Evolutionary conservation across 1,139 yeast species (phyloP).

Genomic region (Yamadazyma jaroonii): DNA sequence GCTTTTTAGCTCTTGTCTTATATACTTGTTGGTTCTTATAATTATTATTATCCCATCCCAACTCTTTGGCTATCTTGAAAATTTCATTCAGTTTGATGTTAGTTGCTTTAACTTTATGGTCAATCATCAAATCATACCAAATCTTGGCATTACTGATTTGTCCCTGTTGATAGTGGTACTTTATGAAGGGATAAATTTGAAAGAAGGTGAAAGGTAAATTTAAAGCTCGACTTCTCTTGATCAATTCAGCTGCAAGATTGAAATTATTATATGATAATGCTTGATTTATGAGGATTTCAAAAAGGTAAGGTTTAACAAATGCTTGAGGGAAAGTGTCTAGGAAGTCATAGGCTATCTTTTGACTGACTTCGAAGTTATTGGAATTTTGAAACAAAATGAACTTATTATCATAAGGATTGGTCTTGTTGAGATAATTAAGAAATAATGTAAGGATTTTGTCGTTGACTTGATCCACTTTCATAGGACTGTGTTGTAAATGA

Average conservation of each 20-base stretch:
- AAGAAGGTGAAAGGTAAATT: conserved; percentile 37
- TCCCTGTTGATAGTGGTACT: conserved; percentile 31
- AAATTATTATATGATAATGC: conserved; percentile 31
- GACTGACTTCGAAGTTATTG: conserved; percentile 29
- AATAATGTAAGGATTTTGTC: conserved; percentile 31
- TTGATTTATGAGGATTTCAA: conserved; percentile 31
- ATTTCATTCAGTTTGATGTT: conserved; percentile 30
- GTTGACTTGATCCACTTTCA: conserved; percentile 11
- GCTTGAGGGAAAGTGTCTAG: conserved; percentile 14
- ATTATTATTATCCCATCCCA: conserved; percentile 32
- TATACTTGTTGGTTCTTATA: conserved; percentile 26
- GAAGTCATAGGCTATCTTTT: conserved; percentile 24
- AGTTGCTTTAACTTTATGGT: conserved; percentile 25
- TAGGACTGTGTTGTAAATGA: too few relatives aligned
- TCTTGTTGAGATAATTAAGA: conserved; percentile 27
- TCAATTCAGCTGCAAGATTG: conserved; percentile 30
- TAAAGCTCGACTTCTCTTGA: conserved; percentile 23
- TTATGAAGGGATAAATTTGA: conserved; percentile 41
- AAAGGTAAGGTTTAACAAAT: conserved; percentile 19
- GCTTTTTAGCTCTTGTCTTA: conserved; percentile 19
- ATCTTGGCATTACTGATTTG: conserved; percentile 30
- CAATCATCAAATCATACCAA: conserved; percentile 40
- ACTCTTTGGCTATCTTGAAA: conserved; percentile 32
- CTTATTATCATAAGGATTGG: conserved; percentile 17
- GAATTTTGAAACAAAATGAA: conserved; percentile 19